These are phyloP conservation scores for Eimeria falciformis DNA, from an alignment of 169 alveolate species.

Conservation along the genomic window DNA sequence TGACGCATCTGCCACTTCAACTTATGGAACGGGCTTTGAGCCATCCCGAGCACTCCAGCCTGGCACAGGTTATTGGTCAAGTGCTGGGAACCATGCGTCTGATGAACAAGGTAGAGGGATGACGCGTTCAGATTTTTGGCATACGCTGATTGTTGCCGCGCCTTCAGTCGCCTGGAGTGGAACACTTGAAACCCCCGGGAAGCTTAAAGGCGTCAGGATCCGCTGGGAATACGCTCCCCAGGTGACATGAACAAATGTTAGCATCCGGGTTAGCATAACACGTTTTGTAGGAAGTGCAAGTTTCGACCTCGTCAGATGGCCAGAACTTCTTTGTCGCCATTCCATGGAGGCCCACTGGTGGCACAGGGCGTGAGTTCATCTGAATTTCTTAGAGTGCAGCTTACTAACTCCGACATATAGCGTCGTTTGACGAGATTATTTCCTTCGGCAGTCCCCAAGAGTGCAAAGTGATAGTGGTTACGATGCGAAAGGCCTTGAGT, in stretches of 20 bases:
- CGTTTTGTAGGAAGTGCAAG: constrained; percentile 84
- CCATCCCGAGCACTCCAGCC: constrained; percentile 88
- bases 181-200: constrained; percentile 85
- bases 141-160: not conserved
- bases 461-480: constrained; percentile 85
- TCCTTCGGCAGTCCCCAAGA: constrained; percentile 82
- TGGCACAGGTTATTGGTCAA: constrained; percentile 91
- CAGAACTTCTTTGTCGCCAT: constrained; percentile 86
- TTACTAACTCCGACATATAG: not conserved
- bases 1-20: constrained; percentile 87
- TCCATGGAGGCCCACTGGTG: constrained; percentile 86
- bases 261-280: not conserved
- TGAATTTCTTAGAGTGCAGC: not conserved
- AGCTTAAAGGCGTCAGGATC: constrained; percentile 84
- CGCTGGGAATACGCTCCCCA: constrained; percentile 91
- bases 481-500: constrained; percentile 87
- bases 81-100: constrained; percentile 88
- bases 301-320: constrained; percentile 88
- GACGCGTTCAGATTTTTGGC: not conserved
- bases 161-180: constrained; percentile 91
- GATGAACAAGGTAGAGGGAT: constrained; percentile 82
- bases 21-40: constrained; percentile 80
- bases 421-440: constrained; percentile 84
- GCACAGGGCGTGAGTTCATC: constrained; percentile 82
- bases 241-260: constrained; percentile 63